Base-by-base conservation (phyloP, 2,329 filamentous ascomycete species). In the Tolypocladium tundrense region DNA sequence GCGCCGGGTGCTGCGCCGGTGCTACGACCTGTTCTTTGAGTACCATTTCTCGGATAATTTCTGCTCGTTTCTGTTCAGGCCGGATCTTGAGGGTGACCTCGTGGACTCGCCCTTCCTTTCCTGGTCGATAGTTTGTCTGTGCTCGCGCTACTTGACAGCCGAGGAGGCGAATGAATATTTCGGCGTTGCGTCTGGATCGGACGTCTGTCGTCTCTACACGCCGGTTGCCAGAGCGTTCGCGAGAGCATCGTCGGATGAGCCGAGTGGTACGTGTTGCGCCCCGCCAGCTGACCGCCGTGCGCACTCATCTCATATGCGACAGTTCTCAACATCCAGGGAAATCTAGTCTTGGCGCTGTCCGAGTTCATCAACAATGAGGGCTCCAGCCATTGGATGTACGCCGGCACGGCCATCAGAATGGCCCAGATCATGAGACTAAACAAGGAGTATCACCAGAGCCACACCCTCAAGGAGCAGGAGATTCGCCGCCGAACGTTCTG, bases 401-500 rank as follows among this genome's bases (percentile, higher is more conserved):
- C 54, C 1, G 64, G 64, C 14, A 64, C 58, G 13, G 64, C 64
- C 10, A 64, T 66, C 45, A 59, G 64, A 40, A 65, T 66, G 65
- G 65, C 65, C 4, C 57, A 66, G 40, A 62, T 65, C 19, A 64
- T 66, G 61, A 61, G 63, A 14, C 56, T 66, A 11, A 66, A 66
- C 57, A 63, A 64, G 42, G 63, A 66, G 16, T 65, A 60, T 27
- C 64, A 66, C 50, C 62, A 65, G 41, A 57, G 50, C 13, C 64
- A 66, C 54, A 58, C 55, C 41, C 53, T 62, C 19, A 57, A 56
- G 31, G 61, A 65, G 19, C 64, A 65, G 45, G 66, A 66, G 37
- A 63, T 68, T 3, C 62, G 66, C 4, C 57, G 65, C 13, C 63
- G 66, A 8, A 68, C 66, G 19, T 67, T 66, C 53, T 68, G 66